These are phyloP conservation scores for Usnea hakonensis DNA, from an alignment of 495 filamentous ascomycete species.

Conservation along the genomic window DNA sequence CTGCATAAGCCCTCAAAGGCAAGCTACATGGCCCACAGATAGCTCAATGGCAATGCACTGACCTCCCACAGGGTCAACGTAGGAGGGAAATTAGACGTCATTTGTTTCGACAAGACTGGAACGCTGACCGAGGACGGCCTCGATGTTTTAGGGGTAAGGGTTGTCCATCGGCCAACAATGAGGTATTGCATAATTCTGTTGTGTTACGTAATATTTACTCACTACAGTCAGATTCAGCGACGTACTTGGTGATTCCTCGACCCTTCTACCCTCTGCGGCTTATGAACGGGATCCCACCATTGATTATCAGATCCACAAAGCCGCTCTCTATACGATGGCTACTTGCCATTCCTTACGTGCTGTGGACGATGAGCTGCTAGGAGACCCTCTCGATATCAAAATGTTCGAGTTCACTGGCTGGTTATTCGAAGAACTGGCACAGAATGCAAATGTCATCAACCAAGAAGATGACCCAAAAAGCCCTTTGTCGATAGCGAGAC, in stretches of 20 bases:
- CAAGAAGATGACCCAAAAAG: slow-evolving; percentile 60
- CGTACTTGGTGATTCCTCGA: slow-evolving; percentile 45
- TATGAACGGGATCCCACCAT: slow-evolving; percentile 49
- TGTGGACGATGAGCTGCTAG: slow-evolving; percentile 80
- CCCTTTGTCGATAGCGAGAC: slow-evolving; percentile 76
- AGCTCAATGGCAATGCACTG: not conserved
- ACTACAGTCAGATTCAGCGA: slow-evolving; percentile 48
- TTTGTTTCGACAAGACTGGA: slow-evolving; percentile 98
- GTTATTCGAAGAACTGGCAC: slow-evolving; percentile 81
- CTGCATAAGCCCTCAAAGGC: slow-evolving; percentile 91
- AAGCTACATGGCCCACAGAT: slow-evolving; percentile 10
- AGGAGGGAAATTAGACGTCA: slow-evolving; percentile 86
- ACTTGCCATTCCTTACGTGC: slow-evolving; percentile 89
- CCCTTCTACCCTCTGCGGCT: slow-evolving; percentile 46
- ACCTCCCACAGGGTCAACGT: slow-evolving; percentile 66
- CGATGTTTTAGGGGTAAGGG: slow-evolving; percentile 82
- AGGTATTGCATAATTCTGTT: slow-evolving; percentile 28
- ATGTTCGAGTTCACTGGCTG: slow-evolving; percentile 99
- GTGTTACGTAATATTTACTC: not conserved
- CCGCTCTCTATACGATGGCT: slow-evolving; percentile 85
- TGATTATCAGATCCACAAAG: slow-evolving; percentile 57
- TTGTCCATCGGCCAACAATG: slow-evolving; percentile 55
- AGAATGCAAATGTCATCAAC: slow-evolving; percentile 46
- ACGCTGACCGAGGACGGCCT: slow-evolving; percentile 96
- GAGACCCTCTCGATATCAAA: slow-evolving; percentile 92